Conservation (phyloP, 2,329 filamentous ascomycete genomes). For the Ciborinia camelliae region DNA sequence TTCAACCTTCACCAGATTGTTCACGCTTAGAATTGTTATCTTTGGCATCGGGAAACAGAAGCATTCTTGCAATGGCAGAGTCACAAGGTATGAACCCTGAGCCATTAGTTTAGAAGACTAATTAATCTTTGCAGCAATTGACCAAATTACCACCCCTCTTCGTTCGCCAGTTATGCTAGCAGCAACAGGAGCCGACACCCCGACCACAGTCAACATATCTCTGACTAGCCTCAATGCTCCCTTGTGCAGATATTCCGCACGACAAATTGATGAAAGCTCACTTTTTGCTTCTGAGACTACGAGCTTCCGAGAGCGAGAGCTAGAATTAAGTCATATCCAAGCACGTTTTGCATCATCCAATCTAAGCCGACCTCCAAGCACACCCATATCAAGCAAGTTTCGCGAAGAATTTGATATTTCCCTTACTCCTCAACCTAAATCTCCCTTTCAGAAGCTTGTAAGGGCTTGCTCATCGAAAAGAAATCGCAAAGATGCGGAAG, state of each 20-base stretch:
- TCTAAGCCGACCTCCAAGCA: conserved; percentile 24
- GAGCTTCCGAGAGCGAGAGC: conserved; percentile 32
- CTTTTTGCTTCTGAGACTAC: conserved; percentile 32
- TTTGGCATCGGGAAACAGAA: conserved; percentile 19
- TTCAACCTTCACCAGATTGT: conserved; percentile 28
- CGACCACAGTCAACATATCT: conserved; percentile 22
- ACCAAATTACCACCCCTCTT: background rate
- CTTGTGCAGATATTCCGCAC: conserved; percentile 21
- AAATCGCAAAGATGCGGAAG: background rate
- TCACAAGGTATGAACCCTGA: conserved; percentile 10
- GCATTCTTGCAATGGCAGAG: conserved; percentile 14
- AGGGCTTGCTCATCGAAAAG: conserved; percentile 14
- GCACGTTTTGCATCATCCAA: conserved; percentile 29
- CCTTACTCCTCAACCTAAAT: conserved; percentile 4
- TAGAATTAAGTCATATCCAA: conserved; percentile 30
- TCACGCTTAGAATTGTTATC: conserved; percentile 28
- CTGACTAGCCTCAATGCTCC: conserved; percentile 23
- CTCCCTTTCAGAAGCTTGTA: conserved; percentile 18
- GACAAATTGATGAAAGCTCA: conserved; percentile 29
- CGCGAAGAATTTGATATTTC: conserved; percentile 34
- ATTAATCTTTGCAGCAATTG: conserved; percentile 3
- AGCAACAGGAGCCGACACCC: background rate
- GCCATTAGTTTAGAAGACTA: background rate
- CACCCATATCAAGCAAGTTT: conserved; percentile 35
- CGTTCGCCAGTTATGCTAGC: background rate